Evolutionary conservation across 1,139 yeast species (phyloP), one percentile per base, ranked within the genome.

Genomic region (Wickerhamomyces sp.): DNA sequence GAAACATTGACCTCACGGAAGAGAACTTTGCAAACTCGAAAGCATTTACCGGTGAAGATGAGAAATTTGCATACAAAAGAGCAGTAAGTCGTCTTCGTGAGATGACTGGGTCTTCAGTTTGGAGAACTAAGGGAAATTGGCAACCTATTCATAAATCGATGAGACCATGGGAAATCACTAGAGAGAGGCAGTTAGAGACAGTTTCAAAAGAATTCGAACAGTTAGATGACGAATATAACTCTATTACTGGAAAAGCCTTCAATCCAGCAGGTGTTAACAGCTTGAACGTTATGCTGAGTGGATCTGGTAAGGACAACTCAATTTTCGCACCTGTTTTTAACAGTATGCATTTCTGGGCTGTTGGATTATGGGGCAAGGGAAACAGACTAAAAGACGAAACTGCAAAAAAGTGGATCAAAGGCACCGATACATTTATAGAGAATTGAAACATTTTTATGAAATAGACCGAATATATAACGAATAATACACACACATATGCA

Each of bases 1-100:
- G 30, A 15, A 39, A 27, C 18, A 26, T 37, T 13, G 42, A 41
- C 16, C 22, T 44, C 12, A 26, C 38, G 3, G 32, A 28, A 36
- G 44, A 46, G 9, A 68, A 75, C 47, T 77, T 68, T 48, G 65
- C 71, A 15, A 66, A 76, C 33, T 54, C 70, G 12, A 62, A 64
- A 15, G 79, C 79, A 3, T 82, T 81, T 47, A 81, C 87, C 0
- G 89, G 91, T 20, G 88, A 81, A 48, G 89, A 82, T 55, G 89
- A 82, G 52, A 72, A 70, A 57, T 81, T 82, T 60, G 88, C 91
- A 3, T 81, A 74, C 49, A 77, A 76, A 44, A 58, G 89, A 44
- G 88, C 89, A 0, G 80, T 80, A 1, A 76, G 80, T 52, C 60
- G 91, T 45, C 68, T 82, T 19, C 64, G 66, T 40, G 89, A 82